Evolutionary conservation across 1,284 basidiomycete species (phyloP).

Genomic region (Moesziomyces antarcticus): DNA sequence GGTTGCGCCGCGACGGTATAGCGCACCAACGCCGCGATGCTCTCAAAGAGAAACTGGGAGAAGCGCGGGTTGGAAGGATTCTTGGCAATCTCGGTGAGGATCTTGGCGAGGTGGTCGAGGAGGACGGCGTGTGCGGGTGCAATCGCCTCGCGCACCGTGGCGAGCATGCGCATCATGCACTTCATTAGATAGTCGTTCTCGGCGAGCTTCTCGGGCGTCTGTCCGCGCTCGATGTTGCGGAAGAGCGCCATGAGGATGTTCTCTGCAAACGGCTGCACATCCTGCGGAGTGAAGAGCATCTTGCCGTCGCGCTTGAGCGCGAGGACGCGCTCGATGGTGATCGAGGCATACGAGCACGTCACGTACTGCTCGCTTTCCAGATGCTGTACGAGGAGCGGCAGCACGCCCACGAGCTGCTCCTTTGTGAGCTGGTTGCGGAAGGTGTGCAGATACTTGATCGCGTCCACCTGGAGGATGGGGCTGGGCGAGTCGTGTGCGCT

Average conservation of each 20-base stretch:
- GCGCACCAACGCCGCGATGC: conserved; percentile 87
- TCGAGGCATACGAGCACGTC: conserved; percentile 70
- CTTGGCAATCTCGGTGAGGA: conserved; percentile 87
- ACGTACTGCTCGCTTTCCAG: conserved; percentile 71
- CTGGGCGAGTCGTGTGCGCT: conserved; percentile 70
- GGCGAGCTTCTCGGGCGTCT: conserved; percentile 90
- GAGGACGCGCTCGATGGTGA: conserved; percentile 72
- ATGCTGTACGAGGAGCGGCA: conserved; percentile 88
- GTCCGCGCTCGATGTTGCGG: conserved; percentile 82
- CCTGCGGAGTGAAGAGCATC: conserved; percentile 78
- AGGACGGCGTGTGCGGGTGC: conserved; percentile 77
- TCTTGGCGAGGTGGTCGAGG: conserved; percentile 80
- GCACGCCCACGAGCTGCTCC: conserved; percentile 88
- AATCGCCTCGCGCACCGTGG: conserved; percentile 84
- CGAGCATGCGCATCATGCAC: conserved; percentile 94
- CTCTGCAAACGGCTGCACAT: conserved; percentile 84
- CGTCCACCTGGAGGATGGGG: conserved; percentile 93
- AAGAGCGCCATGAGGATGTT: conserved; percentile 82
- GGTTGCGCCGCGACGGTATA: conserved; percentile 77
- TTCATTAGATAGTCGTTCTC: conserved; percentile 99
- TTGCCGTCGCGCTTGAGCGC: conserved; percentile 79
- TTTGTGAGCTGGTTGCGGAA: conserved; percentile 95
- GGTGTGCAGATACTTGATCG: conserved; percentile 77
- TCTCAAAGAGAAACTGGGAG: conserved; percentile 97
- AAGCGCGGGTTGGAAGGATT: conserved; percentile 98